Evolutionary conservation across 169 alveolate genomes (phyloP), one percentile per base, ranked within the genome.

Genomic region (Plasmodium berghei): DNA sequence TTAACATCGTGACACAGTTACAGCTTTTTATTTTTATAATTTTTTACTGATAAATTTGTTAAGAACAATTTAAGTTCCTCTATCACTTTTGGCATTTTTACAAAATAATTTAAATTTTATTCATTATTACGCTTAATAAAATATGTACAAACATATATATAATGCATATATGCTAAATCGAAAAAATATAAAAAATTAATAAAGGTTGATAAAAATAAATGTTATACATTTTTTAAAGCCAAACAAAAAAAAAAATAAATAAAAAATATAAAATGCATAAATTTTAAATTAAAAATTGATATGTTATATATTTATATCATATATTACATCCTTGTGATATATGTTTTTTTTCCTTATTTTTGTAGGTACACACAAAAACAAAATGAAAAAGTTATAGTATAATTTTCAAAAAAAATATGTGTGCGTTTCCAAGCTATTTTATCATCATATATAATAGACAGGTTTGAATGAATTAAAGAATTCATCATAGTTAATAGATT

Each of bases 391-490:
- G 1, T 61, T 61, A 58, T 24, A 12, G 20, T 58, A 12, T 20
- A 9, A 12, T 52, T 52, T 52, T 52, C 59, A 52, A 52, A 52
- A 52, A 14, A 2, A 14, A 14, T 3, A 52, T 12, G 59, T 52
- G n/a, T 52, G 18, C 59, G 9, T 12, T 9, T 9, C 2, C 10
- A 14, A 42, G 2, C 5, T 14, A 66, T 40, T 40, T 12, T 1
- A 8, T 12, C 14, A 56, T 67, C 28, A 75, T 61, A 75, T 75
- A 42, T 71, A 71, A 34, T 75, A 75, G 18, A 90, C 94, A 16
- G 94, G 94, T 20, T 72, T 71, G 24, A 92, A 92, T 9, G 94
- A 92, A 42, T 92, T 93, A 24, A 92, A 59, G 40, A 90, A 92
- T 49, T 89, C 94, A 48, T 73, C 92, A 56, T 92, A 92, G 45